These are phyloP conservation scores for Amauroascus niger DNA, from an alignment of 2,329 filamentous ascomycete genomes.

Conservation along the genomic window DNA sequence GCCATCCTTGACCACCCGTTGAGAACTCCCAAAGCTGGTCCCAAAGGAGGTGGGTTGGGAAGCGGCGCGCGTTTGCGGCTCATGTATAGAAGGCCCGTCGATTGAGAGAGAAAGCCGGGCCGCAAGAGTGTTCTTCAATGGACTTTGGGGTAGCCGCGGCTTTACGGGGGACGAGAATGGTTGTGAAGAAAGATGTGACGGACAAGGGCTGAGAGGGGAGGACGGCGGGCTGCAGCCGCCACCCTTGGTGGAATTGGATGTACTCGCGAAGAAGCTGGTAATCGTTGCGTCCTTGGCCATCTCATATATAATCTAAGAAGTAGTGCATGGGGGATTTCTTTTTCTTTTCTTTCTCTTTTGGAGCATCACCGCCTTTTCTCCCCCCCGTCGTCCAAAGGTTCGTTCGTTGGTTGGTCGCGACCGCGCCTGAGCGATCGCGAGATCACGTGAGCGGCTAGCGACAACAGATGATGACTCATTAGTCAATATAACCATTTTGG, in stretches of 20 bases:
- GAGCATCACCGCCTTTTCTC: too few relatives aligned
- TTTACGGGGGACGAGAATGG: slow-evolving; percentile 6
- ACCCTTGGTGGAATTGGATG: neutral
- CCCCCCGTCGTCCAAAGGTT: too few relatives aligned
- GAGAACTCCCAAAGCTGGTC: slow-evolving; percentile 12
- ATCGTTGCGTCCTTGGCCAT: slow-evolving; percentile 2
- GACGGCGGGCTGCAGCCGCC: neutral
- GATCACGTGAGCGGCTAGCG: too few relatives aligned
- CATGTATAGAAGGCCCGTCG: neutral
- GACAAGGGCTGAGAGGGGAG: slow-evolving; percentile 12
- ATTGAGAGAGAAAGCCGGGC: neutral
- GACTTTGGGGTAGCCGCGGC: neutral
- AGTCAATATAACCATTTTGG: too few relatives aligned
- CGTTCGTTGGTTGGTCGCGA: too few relatives aligned
- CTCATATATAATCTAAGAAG: neutral
- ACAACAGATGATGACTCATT: too few relatives aligned
- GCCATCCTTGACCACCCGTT: slow-evolving; percentile 42
- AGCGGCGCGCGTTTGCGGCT: neutral
- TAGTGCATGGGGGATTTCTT: neutral
- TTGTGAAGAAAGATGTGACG: slow-evolving; percentile 9
- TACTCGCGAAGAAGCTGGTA: neutral
- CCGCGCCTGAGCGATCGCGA: too few relatives aligned
- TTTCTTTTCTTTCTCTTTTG: too few relatives aligned
- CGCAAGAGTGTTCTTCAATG: neutral
- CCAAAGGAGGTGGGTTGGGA: slow-evolving; percentile 9